phyloP scores from a whole-genome alignment of 345 rosid genomes.

The Mercurialis annua region DNA sequence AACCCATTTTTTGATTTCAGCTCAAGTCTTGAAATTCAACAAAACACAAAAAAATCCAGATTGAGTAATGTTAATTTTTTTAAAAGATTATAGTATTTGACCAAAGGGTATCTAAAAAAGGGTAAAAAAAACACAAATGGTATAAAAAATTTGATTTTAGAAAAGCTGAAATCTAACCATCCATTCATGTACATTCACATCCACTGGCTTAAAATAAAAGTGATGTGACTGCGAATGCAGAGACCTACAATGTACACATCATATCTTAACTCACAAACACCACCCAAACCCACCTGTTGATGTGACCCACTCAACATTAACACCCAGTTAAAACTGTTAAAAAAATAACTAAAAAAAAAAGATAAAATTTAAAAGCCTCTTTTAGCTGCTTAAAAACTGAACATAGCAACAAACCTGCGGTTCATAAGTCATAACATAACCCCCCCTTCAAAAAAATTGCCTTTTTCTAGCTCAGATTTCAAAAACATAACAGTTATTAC shows the following conservation, averaged over 20 bases:
- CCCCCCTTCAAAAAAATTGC: not conserved
- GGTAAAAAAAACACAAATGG: no score
- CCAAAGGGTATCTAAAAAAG: not conserved
- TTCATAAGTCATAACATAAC: not conserved
- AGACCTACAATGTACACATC: conserved; percentile 49
- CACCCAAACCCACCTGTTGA: conserved; percentile 71
- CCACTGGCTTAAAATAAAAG: conserved; percentile 19
- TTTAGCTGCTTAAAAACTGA: conserved; percentile 13
- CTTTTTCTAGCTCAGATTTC: conserved; percentile 36
- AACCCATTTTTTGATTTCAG: conserved; percentile 15
- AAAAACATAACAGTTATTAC: conserved; percentile 18
- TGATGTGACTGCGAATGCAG: conserved; percentile 56
- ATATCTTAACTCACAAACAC: conserved; percentile 20
- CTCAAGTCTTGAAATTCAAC: not conserved
- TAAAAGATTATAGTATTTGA: not conserved
- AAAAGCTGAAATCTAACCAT: no score
- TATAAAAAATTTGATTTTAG: no score
- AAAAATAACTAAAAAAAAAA: not conserved
- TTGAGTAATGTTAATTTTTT: not conserved
- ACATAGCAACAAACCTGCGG: conserved; percentile 36
- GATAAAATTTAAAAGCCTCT: conserved; percentile 7
- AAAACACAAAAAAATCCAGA: not conserved
- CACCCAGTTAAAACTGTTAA: conserved; percentile 70
- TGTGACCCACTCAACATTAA: conserved; percentile 93
- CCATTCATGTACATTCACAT: no score